Evolutionary conservation across 1,284 basidiomycete genomes (phyloP).

Genomic region (Afroboletus lepidellus): DNA sequence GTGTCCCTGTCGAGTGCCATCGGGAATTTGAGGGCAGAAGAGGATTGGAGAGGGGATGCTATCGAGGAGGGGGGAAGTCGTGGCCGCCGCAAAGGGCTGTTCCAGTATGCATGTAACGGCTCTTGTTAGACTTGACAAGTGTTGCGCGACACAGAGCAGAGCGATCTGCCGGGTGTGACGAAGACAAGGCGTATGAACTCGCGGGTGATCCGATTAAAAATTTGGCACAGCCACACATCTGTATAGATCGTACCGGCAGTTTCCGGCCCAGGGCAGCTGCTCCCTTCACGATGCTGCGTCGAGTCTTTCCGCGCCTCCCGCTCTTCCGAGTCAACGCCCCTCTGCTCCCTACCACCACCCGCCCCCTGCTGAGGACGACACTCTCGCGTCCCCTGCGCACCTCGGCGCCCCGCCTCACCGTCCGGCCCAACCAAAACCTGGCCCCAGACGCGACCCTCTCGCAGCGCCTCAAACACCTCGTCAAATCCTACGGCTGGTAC

Average conservation of each 20-base stretch:
- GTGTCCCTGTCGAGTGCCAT: slow-evolving; percentile 37
- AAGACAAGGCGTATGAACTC: slow-evolving; percentile 14
- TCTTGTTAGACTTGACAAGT: slow-evolving; percentile 13
- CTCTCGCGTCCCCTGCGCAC: slow-evolving; percentile 48
- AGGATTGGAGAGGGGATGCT: slow-evolving; percentile 42
- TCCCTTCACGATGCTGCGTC: slow-evolving; percentile 16
- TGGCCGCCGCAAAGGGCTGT: slow-evolving; percentile 39
- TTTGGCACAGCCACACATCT: slow-evolving; percentile 22
- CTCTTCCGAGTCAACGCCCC: slow-evolving; percentile 37
- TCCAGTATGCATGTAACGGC: slow-evolving; percentile 60
- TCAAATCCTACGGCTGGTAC: slow-evolving; percentile 92
- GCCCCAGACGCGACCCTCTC: slow-evolving; percentile 57
- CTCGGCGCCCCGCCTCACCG: slow-evolving; percentile 45
- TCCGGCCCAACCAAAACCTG: slow-evolving; percentile 5
- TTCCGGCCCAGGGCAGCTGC: slow-evolving; percentile 7
- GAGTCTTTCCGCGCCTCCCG: slow-evolving; percentile 30
- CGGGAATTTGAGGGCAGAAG: slow-evolving; percentile 1
- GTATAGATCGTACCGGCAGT: slow-evolving; percentile 23
- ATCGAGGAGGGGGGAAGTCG: slow-evolving; percentile 47
- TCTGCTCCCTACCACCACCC: slow-evolving; percentile 43
- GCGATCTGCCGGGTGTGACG: slow-evolving; percentile 14
- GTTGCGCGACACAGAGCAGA: slow-evolving; percentile 21
- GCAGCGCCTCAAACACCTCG: slow-evolving; percentile 80
- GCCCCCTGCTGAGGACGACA: slow-evolving; percentile 24
- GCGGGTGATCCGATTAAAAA: slow-evolving; percentile 15